These are phyloP conservation scores for Calonectria hawksworthii DNA, from an alignment of 2,329 filamentous ascomycete species.

Conservation along the genomic window DNA sequence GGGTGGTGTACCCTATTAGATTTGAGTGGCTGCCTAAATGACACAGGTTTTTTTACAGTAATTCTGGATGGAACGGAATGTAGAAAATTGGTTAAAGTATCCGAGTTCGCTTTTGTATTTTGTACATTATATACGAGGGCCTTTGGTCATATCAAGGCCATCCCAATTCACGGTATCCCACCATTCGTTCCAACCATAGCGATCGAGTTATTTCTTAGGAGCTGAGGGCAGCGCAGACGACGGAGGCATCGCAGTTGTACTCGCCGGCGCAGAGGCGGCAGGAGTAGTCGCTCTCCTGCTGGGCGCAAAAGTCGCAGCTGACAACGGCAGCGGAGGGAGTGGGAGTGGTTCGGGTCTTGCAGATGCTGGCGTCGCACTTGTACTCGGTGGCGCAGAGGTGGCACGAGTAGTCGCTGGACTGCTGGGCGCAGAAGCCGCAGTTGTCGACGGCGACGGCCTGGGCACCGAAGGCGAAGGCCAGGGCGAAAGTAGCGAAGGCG, in stretches of 20 bases:
- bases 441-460: constrained; percentile 2
- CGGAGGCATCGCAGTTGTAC: not conserved
- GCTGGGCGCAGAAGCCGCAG: constrained; percentile 4
- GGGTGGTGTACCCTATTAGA: not conserved
- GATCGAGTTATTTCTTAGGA: not conserved
- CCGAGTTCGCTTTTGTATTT: not conserved
- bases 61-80: not conserved
- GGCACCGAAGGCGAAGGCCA: not conserved
- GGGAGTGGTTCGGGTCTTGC: not conserved
- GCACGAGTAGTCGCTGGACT: constrained; percentile 7
- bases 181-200: not conserved
- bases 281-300: not conserved
- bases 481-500: not conserved
- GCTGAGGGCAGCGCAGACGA: too few relatives aligned
- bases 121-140: not conserved
- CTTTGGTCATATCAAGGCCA: not conserved
- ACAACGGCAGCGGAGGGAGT: not conserved
- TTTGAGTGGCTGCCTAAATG: not conserved
- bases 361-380: constrained; percentile 6
- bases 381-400: not conserved
- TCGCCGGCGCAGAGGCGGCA: constrained; percentile 5
- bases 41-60: not conserved
- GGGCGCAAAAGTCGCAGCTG: not conserved
- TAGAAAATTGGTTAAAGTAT: not conserved
- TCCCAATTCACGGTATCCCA: not conserved